Conservation (phyloP, 306 rosid genomes). For the Crataegus laevigata region DNA sequence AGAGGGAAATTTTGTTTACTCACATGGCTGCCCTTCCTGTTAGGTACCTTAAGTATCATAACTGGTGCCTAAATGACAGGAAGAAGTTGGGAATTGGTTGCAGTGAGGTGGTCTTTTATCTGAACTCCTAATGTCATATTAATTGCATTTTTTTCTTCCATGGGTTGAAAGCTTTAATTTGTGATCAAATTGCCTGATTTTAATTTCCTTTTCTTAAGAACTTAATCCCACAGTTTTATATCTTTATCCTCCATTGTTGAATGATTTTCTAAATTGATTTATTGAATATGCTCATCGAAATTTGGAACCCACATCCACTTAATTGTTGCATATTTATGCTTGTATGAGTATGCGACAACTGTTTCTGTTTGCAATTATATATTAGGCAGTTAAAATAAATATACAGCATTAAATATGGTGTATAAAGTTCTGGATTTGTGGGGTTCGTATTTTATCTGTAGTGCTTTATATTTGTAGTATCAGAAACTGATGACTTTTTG, state of each 20-base stretch:
- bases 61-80: slow-evolving; percentile 79
- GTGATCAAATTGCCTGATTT: not conserved
- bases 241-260: not conserved
- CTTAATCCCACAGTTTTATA: not conserved
- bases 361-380: not conserved
- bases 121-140: slow-evolving; percentile 1
- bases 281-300: not conserved
- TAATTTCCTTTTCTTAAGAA: not conserved
- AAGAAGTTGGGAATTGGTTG: slow-evolving; percentile 96
- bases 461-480: not conserved
- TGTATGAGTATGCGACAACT: too few relatives aligned
- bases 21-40: slow-evolving; percentile 27
- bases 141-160: not conserved
- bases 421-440: not conserved
- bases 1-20: not conserved
- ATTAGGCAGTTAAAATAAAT: not conserved
- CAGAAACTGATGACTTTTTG: not conserved
- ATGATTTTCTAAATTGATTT: not conserved
- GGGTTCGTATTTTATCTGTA: not conserved
- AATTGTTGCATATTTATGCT: not conserved
- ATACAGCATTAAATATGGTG: not conserved
- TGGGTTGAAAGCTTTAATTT: not conserved
- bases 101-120: slow-evolving; percentile 74
- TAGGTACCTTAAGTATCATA: slow-evolving; percentile 79
- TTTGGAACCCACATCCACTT: not conserved